A percentile compares a stretch with the other conserved stretches of the same genome.
Conservation (phyloP, 2,329 filamentous ascomycete species). For the Epichloe brachyelytri region DNA sequence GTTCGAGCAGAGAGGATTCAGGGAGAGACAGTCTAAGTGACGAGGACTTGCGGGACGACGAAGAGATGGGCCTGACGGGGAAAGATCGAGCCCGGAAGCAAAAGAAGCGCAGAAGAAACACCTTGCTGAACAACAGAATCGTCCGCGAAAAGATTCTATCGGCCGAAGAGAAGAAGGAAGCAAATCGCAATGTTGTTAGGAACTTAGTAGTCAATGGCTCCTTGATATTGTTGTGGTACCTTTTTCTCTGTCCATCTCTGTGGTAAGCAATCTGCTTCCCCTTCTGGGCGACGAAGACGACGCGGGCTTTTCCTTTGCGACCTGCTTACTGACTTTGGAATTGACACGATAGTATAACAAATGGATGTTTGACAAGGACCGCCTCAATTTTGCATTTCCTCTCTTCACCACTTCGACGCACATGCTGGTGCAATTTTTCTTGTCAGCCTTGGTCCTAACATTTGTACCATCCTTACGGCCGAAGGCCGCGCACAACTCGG, state of each 20-base stretch:
- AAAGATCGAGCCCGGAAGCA: conserved; percentile 58
- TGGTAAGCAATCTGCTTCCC: conserved; percentile 43
- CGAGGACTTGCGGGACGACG: conserved; percentile 68
- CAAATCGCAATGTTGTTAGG: conserved; percentile 59
- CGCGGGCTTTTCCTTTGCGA: background rate
- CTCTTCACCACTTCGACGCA: conserved; percentile 91
- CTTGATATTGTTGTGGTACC: conserved; percentile 78
- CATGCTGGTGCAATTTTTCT: conserved; percentile 85
- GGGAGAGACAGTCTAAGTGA: conserved; percentile 50
- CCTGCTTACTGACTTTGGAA: conserved; percentile 9
- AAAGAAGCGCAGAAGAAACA: conserved; percentile 53
- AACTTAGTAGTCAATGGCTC: conserved; percentile 59
- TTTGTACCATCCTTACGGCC: conserved; percentile 75
- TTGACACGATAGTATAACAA: conserved; percentile 72
- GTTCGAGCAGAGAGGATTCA: conserved; percentile 16
- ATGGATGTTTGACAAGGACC: conserved; percentile 91
- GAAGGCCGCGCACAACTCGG: conserved; percentile 32
- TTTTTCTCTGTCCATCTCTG: conserved; percentile 83
- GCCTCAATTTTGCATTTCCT: conserved; percentile 84
- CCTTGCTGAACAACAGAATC: conserved; percentile 56
- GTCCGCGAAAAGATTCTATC: conserved; percentile 46
- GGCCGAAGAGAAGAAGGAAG: conserved; percentile 61
- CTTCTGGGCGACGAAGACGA: background rate
- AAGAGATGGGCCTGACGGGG: conserved; percentile 75
- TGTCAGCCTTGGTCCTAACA: conserved; percentile 67